Evolutionary conservation across 352 stramenopile species (phyloP), one percentile per base, ranked within the genome.

Genomic region (Pythium utonaiense): DNA sequence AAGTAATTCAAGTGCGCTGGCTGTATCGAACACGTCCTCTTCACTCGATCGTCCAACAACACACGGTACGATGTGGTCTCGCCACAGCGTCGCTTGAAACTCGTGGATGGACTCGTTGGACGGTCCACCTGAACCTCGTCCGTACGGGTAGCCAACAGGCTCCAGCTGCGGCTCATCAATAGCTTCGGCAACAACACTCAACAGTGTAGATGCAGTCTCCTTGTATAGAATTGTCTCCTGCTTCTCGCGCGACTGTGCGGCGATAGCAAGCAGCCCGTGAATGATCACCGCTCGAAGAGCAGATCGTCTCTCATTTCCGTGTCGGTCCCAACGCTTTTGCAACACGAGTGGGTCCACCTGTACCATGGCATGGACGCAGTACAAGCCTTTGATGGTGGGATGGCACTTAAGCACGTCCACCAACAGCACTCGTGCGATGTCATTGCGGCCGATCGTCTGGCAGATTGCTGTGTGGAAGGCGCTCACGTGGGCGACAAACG

Each of bases 321-420:
- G 64, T 9, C 53, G 1, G 45, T 80, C 73, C 30, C 77, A 77
- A 48, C 73, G 59, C 9, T 60, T 64, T 27, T 62, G 58, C 13
- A 86, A 45, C 0, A 80, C 48, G 1, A 62, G 57, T 0, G 77
- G 68, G 12, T 74, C 59, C 2, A 75, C 62, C 25, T 78, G 67
- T 8, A 81, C 24, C 48, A 87, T 80, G 0, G 48, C 52, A 48
- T 64, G 60, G 8, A 71, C 55, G 3, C 75, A 80, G 44, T 74
- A 80, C 7, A 88, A 25, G 0, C 75, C 78, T 38, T 67, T 69
- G 24, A 88, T 79, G 42, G 75, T 70, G 1, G 64, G 53, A 50
- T 82, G 75, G 8, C 47, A 52, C 22, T 69, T 57, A 17, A 86
- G 10, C 10, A 88, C 16, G 27, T 88, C 74, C 21, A 81, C 77